phyloP scores from a whole-genome alignment of 495 filamentous ascomycete species.

The Parmelia sp. region DNA sequence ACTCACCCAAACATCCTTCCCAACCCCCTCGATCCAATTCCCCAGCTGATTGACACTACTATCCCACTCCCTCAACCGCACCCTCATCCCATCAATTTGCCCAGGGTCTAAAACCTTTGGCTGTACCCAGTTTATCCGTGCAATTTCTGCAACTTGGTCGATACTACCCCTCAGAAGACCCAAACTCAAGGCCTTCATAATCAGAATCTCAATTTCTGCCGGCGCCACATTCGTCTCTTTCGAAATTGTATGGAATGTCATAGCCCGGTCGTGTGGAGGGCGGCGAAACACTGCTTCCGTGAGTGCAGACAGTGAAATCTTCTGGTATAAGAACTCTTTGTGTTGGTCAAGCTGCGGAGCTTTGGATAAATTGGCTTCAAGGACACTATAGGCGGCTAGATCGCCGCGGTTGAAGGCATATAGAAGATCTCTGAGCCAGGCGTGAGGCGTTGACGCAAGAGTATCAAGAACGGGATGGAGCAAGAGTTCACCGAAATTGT shows the following conservation, averaged over 20 bases:
- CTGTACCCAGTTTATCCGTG: conserved; percentile 97
- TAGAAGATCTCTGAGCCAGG: conserved; percentile 87
- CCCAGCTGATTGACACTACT: conserved; percentile 88
- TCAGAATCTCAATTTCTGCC: conserved; percentile 90
- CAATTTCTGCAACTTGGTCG: conserved; percentile 90
- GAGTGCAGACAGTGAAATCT: conserved; percentile 91
- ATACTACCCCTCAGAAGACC: conserved; percentile 87
- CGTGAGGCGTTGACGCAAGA: conserved; percentile 56
- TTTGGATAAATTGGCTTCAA: conserved; percentile 68
- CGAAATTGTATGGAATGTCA: conserved; percentile 82
- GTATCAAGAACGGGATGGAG: conserved; percentile 93
- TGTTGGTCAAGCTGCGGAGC: conserved; percentile 75
- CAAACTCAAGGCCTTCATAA: conserved; percentile 96
- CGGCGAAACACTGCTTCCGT: conserved; percentile 96
- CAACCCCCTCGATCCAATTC: conserved; percentile 86
- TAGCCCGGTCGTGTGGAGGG: conserved; percentile 88
- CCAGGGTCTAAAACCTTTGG: conserved; percentile 92
- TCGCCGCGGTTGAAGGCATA: conserved; percentile 98
- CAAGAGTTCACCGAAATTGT: conserved; percentile 98
- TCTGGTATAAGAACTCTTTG: conserved; percentile 80
- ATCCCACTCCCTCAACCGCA: conserved; percentile 86
- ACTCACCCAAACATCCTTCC: conserved; percentile 75
- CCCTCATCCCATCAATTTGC: conserved; percentile 92
- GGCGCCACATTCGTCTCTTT: conserved; percentile 86
- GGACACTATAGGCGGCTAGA: conserved; percentile 73